Evolutionary conservation across 1,284 basidiomycete genomes (phyloP).

Genomic region (Trametes sp.): DNA sequence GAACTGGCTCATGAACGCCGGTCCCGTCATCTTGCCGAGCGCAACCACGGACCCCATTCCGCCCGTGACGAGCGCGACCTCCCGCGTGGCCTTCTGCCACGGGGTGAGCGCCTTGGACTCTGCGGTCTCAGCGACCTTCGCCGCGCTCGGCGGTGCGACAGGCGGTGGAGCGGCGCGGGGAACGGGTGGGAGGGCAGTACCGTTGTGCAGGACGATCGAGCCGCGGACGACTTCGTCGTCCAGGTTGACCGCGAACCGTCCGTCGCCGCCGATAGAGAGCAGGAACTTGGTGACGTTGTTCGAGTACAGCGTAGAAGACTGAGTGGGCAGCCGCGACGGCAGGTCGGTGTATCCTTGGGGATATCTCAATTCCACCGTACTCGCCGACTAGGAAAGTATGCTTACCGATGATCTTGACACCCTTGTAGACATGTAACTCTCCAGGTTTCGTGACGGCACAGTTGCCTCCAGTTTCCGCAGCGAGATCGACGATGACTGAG

Average conservation of each 20-base stretch:
- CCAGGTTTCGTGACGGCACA: slow-evolving; percentile 83
- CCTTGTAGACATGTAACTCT: slow-evolving; percentile 68
- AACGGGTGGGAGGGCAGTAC: slow-evolving; percentile 68
- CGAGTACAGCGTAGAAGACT: slow-evolving; percentile 87
- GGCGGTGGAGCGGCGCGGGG: slow-evolving; percentile 71
- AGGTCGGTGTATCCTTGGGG: slow-evolving; percentile 78
- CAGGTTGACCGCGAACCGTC: slow-evolving; percentile 71
- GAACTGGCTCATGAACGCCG: slow-evolving; percentile 85
- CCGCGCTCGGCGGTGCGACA: slow-evolving; percentile 53
- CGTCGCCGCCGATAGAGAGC: slow-evolving; percentile 71
- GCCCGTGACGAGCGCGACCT: slow-evolving; percentile 74
- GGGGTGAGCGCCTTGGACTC: slow-evolving; percentile 74
- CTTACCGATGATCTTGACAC: slow-evolving; percentile 81
- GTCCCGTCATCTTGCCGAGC: slow-evolving; percentile 79
- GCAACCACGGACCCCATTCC: slow-evolving; percentile 78
- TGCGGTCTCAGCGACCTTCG: slow-evolving; percentile 58
- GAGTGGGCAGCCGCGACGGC: slow-evolving; percentile 84
- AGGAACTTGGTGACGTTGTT: slow-evolving; percentile 91
- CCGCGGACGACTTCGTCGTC: slow-evolving; percentile 86
- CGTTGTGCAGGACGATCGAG: slow-evolving; percentile 77
- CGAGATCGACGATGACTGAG: slow-evolving; percentile 85
- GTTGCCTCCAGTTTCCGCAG: slow-evolving; percentile 86
- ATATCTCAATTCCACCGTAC: slow-evolving; percentile 1
- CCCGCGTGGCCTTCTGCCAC: slow-evolving; percentile 80
- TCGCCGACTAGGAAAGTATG: background rate